phyloP scores from a whole-genome alignment of 176 grass and related monocot species.

The Oryza coarctata region DNA sequence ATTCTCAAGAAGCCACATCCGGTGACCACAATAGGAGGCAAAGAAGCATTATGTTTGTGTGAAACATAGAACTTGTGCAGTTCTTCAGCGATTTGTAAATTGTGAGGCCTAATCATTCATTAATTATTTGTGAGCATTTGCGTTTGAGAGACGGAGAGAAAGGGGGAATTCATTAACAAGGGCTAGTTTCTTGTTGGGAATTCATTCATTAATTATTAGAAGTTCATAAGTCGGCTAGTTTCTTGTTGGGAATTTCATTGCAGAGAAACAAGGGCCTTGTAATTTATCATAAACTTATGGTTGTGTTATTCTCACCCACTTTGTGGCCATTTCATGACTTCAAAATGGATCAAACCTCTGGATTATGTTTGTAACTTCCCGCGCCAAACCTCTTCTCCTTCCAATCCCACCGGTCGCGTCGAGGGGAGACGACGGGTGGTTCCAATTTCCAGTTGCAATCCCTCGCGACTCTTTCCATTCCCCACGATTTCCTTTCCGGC shows the following conservation, averaged over 20 bases:
- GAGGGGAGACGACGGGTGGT: too few relatives aligned
- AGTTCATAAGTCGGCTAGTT: neutral
- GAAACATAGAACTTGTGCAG: conserved; percentile 38
- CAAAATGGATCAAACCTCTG: conserved; percentile 2
- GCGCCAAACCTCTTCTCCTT: too few relatives aligned
- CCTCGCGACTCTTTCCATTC: neutral
- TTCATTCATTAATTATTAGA: neutral
- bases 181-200: conserved; percentile 8
- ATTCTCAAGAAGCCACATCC: conserved; percentile 76
- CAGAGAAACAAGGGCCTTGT: conserved; percentile 13
- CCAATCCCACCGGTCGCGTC: too few relatives aligned
- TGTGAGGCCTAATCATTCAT: conserved; percentile 26
- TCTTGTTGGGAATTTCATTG: neutral
- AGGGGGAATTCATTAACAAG: neutral
- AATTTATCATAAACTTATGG: neutral
- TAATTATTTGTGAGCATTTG: conserved; percentile 1
- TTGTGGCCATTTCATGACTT: neutral
- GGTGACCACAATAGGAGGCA: conserved; percentile 46
- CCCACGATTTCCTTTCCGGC: neutral
- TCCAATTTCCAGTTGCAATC: neutral
- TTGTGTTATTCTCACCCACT: neutral
- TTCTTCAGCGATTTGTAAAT: conserved; percentile 48
- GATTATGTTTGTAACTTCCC: neutral
- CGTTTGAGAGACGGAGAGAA: neutral
- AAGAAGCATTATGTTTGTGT: neutral